Base-by-base conservation (phyloP, 176 grass and related monocot species). In the Carex cristatella region DNA sequence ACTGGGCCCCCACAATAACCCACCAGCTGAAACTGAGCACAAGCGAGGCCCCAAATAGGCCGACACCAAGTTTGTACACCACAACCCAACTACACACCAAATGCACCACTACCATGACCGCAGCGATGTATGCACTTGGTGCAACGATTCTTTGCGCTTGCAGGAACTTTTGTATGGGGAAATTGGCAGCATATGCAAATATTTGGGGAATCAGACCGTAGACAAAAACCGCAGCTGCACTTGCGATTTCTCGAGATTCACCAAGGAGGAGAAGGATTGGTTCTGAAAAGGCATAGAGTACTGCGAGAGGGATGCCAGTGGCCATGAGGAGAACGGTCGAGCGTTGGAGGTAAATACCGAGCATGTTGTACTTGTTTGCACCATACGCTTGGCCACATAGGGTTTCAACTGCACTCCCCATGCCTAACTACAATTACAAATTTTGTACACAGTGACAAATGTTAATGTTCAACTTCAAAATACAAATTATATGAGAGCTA, bases 321-420 rank as follows among this genome's bases (percentile, higher is more conserved):
- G 57, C 82, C 69, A 83, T 83, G 2, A 97, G 75, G 13, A 97
- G 85, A 6, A 97, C 86, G 0, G 92, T 85, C 0, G 94, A 97
- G 18, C 92, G 90, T 5, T 97, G 94, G 32, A 97, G 90, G 86
- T 97, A 97, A 7, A 87, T 53, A 10, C 94, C 94, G 3, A 97
- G 92, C 94, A 97, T 97, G 0, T 92, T 87, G 32, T 91, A 94
- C 54, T 94, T 97, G 2, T 87, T 46, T 55, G 92, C 94, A 12
- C 94, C 94, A 30, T 86, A 97, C 15, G 94, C 92, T 61, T 97
- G 94, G 1, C 94, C 94, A 11, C 94, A 97, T 0, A 97, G 86
- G 0, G 94, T 97, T 71, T 97, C 94, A 11, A 97, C 94, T 16
- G 94, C 94, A 72, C 92, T 94, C 0, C 92, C 94, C 94, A 97